Evolutionary conservation across 2,329 filamentous ascomycete species (phyloP).

Genomic region (Scytalidium lignicola): DNA sequence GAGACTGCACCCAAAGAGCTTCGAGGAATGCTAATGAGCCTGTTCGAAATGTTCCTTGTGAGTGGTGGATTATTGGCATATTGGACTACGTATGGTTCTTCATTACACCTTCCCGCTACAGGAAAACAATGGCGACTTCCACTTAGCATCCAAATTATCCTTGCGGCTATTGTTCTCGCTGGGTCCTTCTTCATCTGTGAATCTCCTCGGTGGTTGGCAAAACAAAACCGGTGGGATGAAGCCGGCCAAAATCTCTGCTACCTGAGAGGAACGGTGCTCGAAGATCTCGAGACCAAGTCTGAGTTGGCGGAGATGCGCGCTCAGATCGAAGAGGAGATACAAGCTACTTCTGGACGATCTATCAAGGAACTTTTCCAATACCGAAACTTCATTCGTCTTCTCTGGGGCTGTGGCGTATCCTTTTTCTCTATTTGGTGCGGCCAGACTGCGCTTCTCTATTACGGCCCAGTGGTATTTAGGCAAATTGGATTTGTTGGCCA

Average conservation of each 20-base stretch:
- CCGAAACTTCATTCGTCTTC: slow-evolving; percentile 39
- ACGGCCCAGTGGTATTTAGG: slow-evolving; percentile 10
- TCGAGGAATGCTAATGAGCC: slow-evolving; percentile 36
- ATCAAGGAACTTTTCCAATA: slow-evolving; percentile 41
- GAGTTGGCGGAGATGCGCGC: slow-evolving; percentile 36
- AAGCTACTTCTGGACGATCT: slow-evolving; percentile 38
- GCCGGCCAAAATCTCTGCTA: slow-evolving; percentile 40
- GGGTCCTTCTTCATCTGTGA: slow-evolving; percentile 64
- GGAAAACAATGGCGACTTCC: slow-evolving; percentile 46
- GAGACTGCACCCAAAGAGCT: slow-evolving; percentile 44
- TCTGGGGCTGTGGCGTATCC: slow-evolving; percentile 33
- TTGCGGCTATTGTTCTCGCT: slow-evolving; percentile 57
- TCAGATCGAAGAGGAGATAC: slow-evolving; percentile 43
- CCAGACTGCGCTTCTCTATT: slow-evolving; percentile 13
- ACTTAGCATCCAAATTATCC: slow-evolving; percentile 40
- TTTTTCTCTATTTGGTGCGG: slow-evolving; percentile 33
- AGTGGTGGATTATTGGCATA: slow-evolving; percentile 35
- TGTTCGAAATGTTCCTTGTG: slow-evolving; percentile 42
- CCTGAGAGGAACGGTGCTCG: slow-evolving; percentile 41
- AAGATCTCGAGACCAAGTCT: slow-evolving; percentile 30
- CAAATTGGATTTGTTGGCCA: slow-evolving; percentile 10
- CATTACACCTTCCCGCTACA: slow-evolving; percentile 26
- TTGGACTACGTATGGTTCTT: slow-evolving; percentile 35
- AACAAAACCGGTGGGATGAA: slow-evolving; percentile 38
- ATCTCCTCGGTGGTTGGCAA: slow-evolving; percentile 44